Base-by-base conservation (phyloP, 192 early-diverging fungal species). In the Rhizoclosmatium globosum region DNA sequence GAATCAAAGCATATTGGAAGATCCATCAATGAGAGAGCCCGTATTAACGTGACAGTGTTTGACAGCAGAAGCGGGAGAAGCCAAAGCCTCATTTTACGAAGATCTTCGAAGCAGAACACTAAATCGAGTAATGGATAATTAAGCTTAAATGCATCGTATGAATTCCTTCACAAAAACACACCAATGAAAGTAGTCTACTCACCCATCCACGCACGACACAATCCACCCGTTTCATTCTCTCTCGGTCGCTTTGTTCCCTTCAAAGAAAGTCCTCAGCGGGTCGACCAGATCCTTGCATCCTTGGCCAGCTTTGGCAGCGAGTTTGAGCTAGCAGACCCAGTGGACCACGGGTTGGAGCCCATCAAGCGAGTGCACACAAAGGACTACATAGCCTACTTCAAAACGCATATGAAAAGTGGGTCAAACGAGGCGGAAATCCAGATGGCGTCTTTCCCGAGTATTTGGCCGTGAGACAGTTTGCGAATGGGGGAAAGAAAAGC, bases 311-410 rank as follows among this genome's bases (percentile, higher is more conserved):
- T 66, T 17, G 31, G 31, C 17, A 38, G n/a, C 64, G 17, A 11
- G 17, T 17, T 19, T n/a, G 61, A 17, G 2, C n/a, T 74, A 11
- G 21, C 72, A 11, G 80, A 77, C 21, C 31, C 31, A 31, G 73
- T 69, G 3, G 91, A 93, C 73, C 86, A 86, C 82, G 89, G 89
- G 4, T 21, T 88, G 13, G 89, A 74, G 6, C 87, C 90, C 1
- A 91, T 93, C 57, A 46, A 84, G 42, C 75, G 79, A 3, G 85
- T 93, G 11, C 92, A 93, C 73, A 74, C 85, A 15, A 42, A 81
- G 21, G 91, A 90, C 21, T 92, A 91, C 72, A 23, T 91, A 2
- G 81, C 87, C 1, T 93, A 91, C 67, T 80, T 93, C 61, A 88
- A 66, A 86, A 77, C 4, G 88, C 91, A 4, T 91, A 90, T 71